Percentiles rank a stretch among this genome's conserved stretches.
phyloP scores from a whole-genome alignment of 1,284 basidiomycete genomes.

The Heliocybe sulcata region DNA sequence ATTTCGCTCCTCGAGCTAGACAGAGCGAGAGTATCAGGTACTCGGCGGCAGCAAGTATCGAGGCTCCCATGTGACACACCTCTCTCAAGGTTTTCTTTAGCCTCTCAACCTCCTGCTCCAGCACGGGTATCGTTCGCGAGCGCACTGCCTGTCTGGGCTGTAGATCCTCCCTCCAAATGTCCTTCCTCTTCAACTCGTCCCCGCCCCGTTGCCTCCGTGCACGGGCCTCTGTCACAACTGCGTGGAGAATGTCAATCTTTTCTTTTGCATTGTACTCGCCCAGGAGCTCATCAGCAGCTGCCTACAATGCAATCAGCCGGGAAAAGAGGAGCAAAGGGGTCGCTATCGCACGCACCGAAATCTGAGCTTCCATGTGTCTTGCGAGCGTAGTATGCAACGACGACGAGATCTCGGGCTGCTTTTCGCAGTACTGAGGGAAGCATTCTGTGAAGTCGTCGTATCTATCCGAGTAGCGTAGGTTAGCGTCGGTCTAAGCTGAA shows the following conservation, averaged over 20 bases:
- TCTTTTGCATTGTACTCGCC: constrained; percentile 56
- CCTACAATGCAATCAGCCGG: constrained; percentile 12
- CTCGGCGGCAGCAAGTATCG: neutral
- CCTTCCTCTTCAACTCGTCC: constrained; percentile 30
- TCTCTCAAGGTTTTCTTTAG: constrained; percentile 41
- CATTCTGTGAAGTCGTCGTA: constrained; percentile 75
- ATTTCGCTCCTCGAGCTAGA: constrained; percentile 52
- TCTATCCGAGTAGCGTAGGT: constrained; percentile 35
- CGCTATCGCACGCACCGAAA: constrained; percentile 35
- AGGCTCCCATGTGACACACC: constrained; percentile 33
- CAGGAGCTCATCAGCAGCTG: constrained; percentile 48
- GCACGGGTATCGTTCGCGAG: constrained; percentile 51
- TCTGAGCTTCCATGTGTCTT: constrained; percentile 59
- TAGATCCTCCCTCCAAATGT: constrained; percentile 55
- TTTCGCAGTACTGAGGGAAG: constrained; percentile 67
- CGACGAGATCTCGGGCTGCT: constrained; percentile 61
- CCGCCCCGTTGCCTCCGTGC: constrained; percentile 42
- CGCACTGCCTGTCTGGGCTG: constrained; percentile 52
- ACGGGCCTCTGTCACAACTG: constrained; percentile 62
- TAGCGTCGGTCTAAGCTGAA: too few species aligned
- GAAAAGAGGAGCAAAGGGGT: neutral
- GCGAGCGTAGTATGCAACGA: constrained; percentile 62
- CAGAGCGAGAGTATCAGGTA: neutral
- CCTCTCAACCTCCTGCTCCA: constrained; percentile 46
- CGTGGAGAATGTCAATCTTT: constrained; percentile 62